Percentiles rank a stretch among this genome's conserved stretches.
Conservation (phyloP, 345 rosid genomes). For the Eucalyptus leucophloia region DNA sequence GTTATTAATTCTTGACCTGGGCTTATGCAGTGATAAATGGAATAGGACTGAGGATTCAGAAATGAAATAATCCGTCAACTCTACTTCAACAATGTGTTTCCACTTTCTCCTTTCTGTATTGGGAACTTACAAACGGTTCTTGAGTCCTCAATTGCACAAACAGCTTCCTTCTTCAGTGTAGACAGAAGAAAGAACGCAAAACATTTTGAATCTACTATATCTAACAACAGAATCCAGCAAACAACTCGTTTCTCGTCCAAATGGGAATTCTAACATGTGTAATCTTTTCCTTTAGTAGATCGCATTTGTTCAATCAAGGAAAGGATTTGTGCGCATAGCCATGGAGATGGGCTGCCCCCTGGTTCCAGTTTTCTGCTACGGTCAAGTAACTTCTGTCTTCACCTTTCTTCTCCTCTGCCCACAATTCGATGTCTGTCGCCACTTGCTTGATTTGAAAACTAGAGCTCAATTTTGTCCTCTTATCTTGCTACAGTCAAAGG, state of each 20-base stretch:
- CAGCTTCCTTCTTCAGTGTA: not conserved
- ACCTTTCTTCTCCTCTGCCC: not conserved
- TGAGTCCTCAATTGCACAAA: not conserved
- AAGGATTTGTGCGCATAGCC: conserved; percentile 84
- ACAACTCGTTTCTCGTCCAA: too few species aligned
- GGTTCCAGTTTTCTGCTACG: conserved; percentile 92
- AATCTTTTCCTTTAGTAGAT: conserved; percentile 13
- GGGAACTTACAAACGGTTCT: not conserved
- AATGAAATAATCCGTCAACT: not conserved
- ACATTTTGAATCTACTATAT: not conserved
- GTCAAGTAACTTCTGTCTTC: conserved; percentile 38
- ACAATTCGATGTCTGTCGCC: not conserved
- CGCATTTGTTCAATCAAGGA: conserved; percentile 53
- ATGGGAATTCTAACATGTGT: not conserved
- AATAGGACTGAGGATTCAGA: not conserved
- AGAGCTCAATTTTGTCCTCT: not conserved
- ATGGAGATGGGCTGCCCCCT: conserved; percentile 68
- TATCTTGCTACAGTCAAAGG: conserved; percentile 27
- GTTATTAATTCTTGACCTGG: not conserved
- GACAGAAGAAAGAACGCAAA: not conserved
- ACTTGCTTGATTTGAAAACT: not conserved
- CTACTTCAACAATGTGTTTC: not conserved
- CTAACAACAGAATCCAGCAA: not conserved
- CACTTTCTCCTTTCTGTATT: not conserved
- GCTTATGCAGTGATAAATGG: not conserved